phyloP scores from a whole-genome alignment of 768 basidiomycete genomes.

The Pleurotus eryngii region DNA sequence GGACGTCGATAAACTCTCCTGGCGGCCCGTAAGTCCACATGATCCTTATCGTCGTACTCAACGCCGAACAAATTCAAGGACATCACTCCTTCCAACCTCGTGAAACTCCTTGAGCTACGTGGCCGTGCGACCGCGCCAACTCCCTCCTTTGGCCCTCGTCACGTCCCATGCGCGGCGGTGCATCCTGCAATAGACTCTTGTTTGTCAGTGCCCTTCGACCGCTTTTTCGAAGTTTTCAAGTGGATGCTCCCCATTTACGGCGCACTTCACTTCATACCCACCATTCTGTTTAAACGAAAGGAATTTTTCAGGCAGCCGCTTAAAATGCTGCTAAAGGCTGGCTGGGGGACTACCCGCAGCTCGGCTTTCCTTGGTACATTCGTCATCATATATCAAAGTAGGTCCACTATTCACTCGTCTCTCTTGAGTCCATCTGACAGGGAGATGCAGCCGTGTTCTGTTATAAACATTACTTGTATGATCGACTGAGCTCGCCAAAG shows the following conservation, averaged over 20 bases:
- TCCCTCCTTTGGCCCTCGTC: conserved; percentile 45
- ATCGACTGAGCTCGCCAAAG: conserved; percentile 32
- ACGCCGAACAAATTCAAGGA: conserved; percentile 30
- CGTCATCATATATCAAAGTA: conserved; percentile 79
- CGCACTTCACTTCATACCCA: conserved; percentile 86
- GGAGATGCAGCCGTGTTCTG: conserved; percentile 53
- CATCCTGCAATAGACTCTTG: conserved; percentile 75
- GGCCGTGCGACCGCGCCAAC: conserved; percentile 26
- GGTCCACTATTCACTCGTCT: conserved; percentile 16
- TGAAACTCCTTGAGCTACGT: conserved; percentile 43
- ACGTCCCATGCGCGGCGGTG: conserved; percentile 66
- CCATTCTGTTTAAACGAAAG: conserved; percentile 75
- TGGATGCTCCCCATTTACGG: conserved; percentile 87
- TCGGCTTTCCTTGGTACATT: conserved; percentile 86
- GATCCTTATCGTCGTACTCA: too few species aligned
- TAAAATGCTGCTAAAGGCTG: conserved; percentile 60
- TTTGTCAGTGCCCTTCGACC: conserved; percentile 52
- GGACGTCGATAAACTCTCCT: conserved; percentile 54
- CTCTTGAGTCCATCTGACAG: too few species aligned
- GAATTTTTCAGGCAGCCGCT: conserved; percentile 64
- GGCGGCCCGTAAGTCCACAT: neutral
- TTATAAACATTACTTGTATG: conserved; percentile 59
- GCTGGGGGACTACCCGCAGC: conserved; percentile 74
- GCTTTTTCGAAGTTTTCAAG: conserved; percentile 77
- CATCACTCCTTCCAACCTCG: conserved; percentile 48